phyloP scores from a whole-genome alignment of 257 asterid species.

The Penstemon newberryi region DNA sequence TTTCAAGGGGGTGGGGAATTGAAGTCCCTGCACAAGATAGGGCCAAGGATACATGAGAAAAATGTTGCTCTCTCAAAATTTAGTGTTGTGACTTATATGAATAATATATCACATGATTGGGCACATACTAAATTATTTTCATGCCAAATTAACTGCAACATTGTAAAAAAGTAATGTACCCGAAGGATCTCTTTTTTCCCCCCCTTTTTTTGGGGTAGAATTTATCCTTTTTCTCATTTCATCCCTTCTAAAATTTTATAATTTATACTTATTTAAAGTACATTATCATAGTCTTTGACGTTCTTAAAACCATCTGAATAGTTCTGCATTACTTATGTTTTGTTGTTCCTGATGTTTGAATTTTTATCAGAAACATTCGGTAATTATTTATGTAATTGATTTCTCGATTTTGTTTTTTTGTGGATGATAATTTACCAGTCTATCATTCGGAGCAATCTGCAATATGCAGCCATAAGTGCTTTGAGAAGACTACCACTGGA shows the following conservation, averaged over 20 bases:
- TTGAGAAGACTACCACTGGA: slow-evolving; percentile 98
- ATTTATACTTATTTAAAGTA: slow-evolving; percentile 10
- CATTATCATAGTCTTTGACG: slow-evolving; percentile 14
- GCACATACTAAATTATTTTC: too few species aligned
- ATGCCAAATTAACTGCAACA: too few species aligned
- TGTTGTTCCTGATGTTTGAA: slow-evolving; percentile 17
- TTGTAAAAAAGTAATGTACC: not conserved
- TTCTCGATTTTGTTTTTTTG: slow-evolving; percentile 28
- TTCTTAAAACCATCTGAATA: not conserved
- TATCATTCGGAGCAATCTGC: slow-evolving; percentile 91
- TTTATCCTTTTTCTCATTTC: too few species aligned
- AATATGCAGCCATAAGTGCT: slow-evolving; percentile 97
- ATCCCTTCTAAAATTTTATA: too few species aligned
- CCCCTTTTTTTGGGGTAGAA: not conserved
- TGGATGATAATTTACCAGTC: slow-evolving; percentile 60
- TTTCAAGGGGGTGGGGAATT: too few species aligned
- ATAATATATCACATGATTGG: too few species aligned
- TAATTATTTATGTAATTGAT: slow-evolving; percentile 20
- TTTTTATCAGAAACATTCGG: not conserved
- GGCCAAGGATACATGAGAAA: too few species aligned
- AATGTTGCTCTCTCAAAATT: not conserved
- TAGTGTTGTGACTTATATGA: not conserved
- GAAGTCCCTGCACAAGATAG: too few species aligned
- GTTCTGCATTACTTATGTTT: slow-evolving; percentile 5
- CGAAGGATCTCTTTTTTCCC: not conserved